A percentile compares a stretch with the other conserved stretches of the same genome.
Conservation (phyloP, 495 filamentous ascomycete species). For the Penicillium dipodomyicola region DNA sequence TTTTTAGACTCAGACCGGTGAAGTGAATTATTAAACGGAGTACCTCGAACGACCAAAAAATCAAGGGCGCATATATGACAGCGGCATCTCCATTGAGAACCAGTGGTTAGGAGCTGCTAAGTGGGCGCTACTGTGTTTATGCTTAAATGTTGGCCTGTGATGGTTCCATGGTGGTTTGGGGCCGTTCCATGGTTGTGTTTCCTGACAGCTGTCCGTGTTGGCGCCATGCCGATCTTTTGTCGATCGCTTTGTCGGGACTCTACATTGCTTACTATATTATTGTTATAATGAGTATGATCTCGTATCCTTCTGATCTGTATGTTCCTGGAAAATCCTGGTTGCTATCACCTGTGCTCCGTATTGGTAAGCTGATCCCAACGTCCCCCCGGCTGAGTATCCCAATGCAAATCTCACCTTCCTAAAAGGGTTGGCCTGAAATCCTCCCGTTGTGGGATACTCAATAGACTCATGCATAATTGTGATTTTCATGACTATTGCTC, state of each 20-base stretch:
- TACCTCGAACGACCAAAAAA: neutral
- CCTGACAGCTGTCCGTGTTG: constrained; percentile 14
- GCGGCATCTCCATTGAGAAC: constrained; percentile 22
- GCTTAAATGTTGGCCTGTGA: constrained; percentile 9
- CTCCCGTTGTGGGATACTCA: neutral
- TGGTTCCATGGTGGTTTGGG: constrained; percentile 13
- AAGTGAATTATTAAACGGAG: neutral
- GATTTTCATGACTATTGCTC: neutral
- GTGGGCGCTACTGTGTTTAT: constrained; percentile 11
- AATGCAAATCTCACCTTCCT: constrained; percentile 1
- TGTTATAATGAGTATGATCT: neutral
- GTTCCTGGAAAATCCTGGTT: neutral
- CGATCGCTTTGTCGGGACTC: constrained; percentile 7
- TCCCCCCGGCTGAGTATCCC: neutral
- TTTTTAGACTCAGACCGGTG: neutral
- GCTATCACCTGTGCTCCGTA: neutral
- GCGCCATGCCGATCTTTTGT: constrained; percentile 10
- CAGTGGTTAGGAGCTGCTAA: constrained; percentile 8
- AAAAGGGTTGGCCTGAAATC: neutral
- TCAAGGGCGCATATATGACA: constrained; percentile 16
- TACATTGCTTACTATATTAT: neutral
- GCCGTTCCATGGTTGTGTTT: constrained; percentile 17
- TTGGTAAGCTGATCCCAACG: neutral
- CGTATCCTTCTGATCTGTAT: constrained; percentile 1
- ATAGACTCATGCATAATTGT: neutral